Conservation (phyloP, 2,329 filamentous ascomycete genomes). For the Talaromyces sp. region DNA sequence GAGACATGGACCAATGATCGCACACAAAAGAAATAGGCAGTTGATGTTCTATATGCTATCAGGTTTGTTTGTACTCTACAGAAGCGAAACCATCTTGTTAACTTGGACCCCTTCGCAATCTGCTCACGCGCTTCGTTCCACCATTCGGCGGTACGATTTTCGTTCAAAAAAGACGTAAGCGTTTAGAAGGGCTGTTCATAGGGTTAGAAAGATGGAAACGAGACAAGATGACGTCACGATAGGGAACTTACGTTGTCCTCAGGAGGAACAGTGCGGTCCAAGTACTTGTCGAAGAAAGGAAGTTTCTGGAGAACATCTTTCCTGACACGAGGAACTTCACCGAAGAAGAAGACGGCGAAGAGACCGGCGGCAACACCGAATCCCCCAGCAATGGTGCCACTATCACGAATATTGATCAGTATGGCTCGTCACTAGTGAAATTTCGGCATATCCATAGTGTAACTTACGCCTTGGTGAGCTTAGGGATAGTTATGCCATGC, state of each 20-base stretch:
- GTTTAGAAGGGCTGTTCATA: conserved; percentile 36
- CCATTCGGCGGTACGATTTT: background rate
- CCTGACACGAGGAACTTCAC: conserved; percentile 60
- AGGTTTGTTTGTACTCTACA: conserved; percentile 36
- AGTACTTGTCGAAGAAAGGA: conserved; percentile 57
- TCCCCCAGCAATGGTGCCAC: conserved; percentile 48
- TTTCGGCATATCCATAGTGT: background rate
- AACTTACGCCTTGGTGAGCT: conserved; percentile 26
- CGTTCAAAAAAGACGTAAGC: conserved; percentile 13
- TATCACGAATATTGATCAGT: conserved; percentile 21
- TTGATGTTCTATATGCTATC: conserved; percentile 36
- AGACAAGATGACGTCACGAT: background rate
- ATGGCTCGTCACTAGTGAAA: background rate
- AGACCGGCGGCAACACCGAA: conserved; percentile 58
- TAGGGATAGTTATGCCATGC: conserved; percentile 48
- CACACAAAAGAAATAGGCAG: conserved; percentile 16
- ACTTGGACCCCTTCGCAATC: conserved; percentile 2
- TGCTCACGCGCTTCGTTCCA: background rate
- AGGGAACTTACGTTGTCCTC: conserved; percentile 56
- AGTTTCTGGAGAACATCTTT: conserved; percentile 61
- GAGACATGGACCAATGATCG: background rate
- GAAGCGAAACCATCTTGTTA: conserved; percentile 17
- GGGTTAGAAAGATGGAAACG: background rate
- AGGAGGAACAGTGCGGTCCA: conserved; percentile 55
- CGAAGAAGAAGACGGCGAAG: conserved; percentile 63